Evolutionary conservation across 2,329 filamentous ascomycete species (phyloP), one percentile per base, ranked within the genome.

Genomic region (Diplodia scrobiculata): DNA sequence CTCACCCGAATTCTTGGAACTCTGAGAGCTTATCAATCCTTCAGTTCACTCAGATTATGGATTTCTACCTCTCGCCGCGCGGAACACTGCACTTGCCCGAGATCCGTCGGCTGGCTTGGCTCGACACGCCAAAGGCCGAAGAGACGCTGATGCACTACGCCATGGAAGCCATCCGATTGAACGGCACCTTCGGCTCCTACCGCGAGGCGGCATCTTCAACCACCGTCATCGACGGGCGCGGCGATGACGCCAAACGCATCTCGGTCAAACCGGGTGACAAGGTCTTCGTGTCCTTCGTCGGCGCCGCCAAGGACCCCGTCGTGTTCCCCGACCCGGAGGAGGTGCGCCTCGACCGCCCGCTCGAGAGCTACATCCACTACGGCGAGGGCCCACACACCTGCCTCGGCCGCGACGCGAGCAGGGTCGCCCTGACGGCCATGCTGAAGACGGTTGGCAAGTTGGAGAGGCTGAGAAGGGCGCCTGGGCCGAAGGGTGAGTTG

Each of bases 41-140:
- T n/a, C 68, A 87, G 82, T 91, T 92, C 73, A 86, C 88, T 1
- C 88, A 91, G 78, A 83, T 89, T 1, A 80, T 92, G 19, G 89
- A 92, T 73, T 92, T 86, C 78, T 92, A 90, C 73, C 82, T 92
- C 5, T 84, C 85, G 0, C 78, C 11, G 73, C 59, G 34, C 25
- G 65, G 66, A 19, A 17, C 25, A 3, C 41, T 79, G 13, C 81
- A 91, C 71, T 76, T 90, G 0, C 79, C 84, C 0, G 84, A 87
- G 51, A 82, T 93, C 65, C 83, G 88, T 70, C 79, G 79, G 19
- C 79, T 90, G 17, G 86, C 91, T 32, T 78, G 82, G 38, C 73
- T 83, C 47, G 81, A 86, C 4, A 79, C 83, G 0, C 79, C 79
- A 1, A 84, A 87, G 68, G 84, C 83, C 0, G 88, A 92, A 69